Evolutionary conservation across 352 stramenopile genomes (phyloP).

Genomic region (Thalassiosira exigua): DNA sequence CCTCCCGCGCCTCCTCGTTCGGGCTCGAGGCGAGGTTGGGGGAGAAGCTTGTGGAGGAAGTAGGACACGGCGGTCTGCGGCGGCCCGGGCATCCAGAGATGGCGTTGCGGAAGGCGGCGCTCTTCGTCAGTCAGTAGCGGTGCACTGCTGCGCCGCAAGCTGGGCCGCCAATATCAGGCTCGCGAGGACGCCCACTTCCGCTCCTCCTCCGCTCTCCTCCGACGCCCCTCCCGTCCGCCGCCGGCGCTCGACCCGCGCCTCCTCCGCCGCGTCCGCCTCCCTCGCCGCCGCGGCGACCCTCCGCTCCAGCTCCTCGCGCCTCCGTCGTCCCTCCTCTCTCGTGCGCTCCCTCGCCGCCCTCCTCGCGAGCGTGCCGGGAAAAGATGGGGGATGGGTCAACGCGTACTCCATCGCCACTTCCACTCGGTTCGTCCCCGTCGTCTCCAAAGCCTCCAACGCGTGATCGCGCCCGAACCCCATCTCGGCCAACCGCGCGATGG

Average conservation of each 20-base stretch:
- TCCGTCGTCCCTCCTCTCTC: slow-evolving; percentile 3
- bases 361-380: slow-evolving; percentile 57
- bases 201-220: slow-evolving; percentile 1
- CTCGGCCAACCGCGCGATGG: slow-evolving; percentile 91
- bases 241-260: background rate
- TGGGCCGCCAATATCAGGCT: slow-evolving; percentile 80
- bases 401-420: slow-evolving; percentile 97
- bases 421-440: slow-evolving; percentile 83
- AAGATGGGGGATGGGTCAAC: slow-evolving; percentile 84
- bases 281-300: background rate
- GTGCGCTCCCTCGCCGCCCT: slow-evolving; percentile 56
- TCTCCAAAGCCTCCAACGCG: slow-evolving; percentile 90
- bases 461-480: slow-evolving; percentile 94
- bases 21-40: slow-evolving; percentile 65
- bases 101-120: slow-evolving; percentile 60
- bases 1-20: background rate
- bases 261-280: background rate
- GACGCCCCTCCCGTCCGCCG: background rate
- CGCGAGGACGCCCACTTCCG: slow-evolving; percentile 71
- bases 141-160: slow-evolving; percentile 79
- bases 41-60: slow-evolving; percentile 81
- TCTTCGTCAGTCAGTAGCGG: slow-evolving; percentile 63
- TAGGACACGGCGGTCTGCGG: slow-evolving; percentile 75
- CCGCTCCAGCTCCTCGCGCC: background rate
- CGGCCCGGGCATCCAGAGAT: slow-evolving; percentile 67